Percentiles rank a stretch among this genome's conserved stretches.
Evolutionary conservation across 2,329 filamentous ascomycete genomes (phyloP).

Genomic region (Pseudocercospora vitis): DNA sequence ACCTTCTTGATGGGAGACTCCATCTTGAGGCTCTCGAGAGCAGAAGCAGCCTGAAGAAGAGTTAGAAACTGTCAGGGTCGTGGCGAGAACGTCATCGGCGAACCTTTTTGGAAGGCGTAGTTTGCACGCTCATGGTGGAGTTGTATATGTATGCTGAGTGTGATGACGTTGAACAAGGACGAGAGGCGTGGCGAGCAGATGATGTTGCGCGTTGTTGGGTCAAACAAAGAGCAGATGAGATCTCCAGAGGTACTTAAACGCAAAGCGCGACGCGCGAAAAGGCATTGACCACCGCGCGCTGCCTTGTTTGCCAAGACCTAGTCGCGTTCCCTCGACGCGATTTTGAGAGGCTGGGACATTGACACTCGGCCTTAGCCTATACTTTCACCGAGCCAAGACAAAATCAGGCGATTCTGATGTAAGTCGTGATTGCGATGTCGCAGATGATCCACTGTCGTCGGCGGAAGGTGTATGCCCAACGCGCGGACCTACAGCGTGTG

Average conservation of each 20-base stretch:
- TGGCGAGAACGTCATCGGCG: constrained; percentile 45
- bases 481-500: background rate
- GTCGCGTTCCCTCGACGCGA: constrained; percentile 1
- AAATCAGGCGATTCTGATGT: constrained; percentile 12
- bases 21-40: constrained; percentile 87
- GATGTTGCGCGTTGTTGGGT: constrained; percentile 8
- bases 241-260: constrained; percentile 11
- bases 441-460: background rate
- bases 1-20: constrained; percentile 91
- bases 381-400: background rate
- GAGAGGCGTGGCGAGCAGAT: constrained; percentile 20
- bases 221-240: constrained; percentile 22
- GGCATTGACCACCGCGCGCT: background rate
- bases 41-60: constrained; percentile 70
- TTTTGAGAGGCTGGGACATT: constrained; percentile 9
- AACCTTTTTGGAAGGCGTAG: constrained; percentile 74
- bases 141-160: constrained; percentile 21
- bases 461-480: background rate
- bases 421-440: background rate
- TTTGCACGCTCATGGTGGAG: constrained; percentile 58
- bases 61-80: constrained; percentile 44
- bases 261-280: constrained; percentile 10
- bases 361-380: background rate
- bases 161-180: constrained; percentile 15
- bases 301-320: constrained; percentile 2